Conservation (phyloP, 2,329 filamentous ascomycete genomes). For the Volutella citrinella region DNA sequence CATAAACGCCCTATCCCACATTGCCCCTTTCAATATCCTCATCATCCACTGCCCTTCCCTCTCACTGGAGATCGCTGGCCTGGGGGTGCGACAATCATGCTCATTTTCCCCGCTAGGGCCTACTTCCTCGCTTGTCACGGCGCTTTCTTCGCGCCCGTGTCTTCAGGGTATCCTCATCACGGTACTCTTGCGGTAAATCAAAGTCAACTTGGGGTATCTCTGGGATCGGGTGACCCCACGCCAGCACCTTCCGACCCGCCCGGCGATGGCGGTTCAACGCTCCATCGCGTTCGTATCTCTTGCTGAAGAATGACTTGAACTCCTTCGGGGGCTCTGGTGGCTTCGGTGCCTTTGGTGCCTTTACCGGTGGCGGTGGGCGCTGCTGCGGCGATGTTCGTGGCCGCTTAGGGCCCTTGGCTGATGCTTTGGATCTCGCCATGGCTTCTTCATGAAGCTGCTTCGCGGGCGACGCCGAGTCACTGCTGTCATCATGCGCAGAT, state of each 20-base stretch:
- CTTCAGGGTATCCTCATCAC: slow-evolving; percentile 53
- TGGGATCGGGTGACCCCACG: slow-evolving; percentile 80
- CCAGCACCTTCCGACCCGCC: slow-evolving; percentile 65
- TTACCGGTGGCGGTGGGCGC: slow-evolving; percentile 15
- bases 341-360: slow-evolving; percentile 24
- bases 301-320: slow-evolving; percentile 84
- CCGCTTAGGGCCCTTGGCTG: slow-evolving; percentile 32
- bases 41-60: background rate
- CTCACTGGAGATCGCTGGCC: slow-evolving; percentile 18
- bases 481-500: slow-evolving; percentile 57
- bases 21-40: background rate
- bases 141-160: slow-evolving; percentile 62
- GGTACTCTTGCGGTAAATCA: slow-evolving; percentile 64
- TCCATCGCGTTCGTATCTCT: slow-evolving; percentile 74
- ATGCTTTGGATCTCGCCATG: slow-evolving; percentile 47
- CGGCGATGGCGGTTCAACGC: slow-evolving; percentile 72
- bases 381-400: slow-evolving; percentile 26
- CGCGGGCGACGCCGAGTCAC: slow-evolving; percentile 44
- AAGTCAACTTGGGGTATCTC: slow-evolving; percentile 72
- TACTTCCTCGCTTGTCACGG: slow-evolving; percentile 53
- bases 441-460: slow-evolving; percentile 76
- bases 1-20: background rate
- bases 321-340: slow-evolving; percentile 49
- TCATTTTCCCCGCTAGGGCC: too few species aligned
- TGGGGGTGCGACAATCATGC: too few species aligned